Base-by-base conservation (phyloP, 352 stramenopile species). In the Phytophthora aleatoria region DNA sequence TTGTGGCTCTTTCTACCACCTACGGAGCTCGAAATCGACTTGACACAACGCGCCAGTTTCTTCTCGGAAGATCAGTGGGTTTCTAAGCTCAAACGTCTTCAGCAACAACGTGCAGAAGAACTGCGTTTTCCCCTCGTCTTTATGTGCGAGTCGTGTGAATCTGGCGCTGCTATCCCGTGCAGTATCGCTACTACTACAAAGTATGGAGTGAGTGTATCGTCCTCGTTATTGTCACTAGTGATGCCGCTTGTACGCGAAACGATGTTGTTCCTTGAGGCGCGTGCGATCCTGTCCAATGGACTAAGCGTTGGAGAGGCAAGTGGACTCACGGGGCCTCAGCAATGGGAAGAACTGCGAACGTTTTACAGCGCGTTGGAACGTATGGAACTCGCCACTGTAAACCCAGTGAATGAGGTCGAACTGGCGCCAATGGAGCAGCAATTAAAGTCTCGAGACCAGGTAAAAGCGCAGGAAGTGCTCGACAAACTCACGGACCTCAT, bases 1-100 rank as follows among this genome's bases (percentile, higher is more conserved):
- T 61, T 91, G 12, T 91, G 83, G 79, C 66, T 91, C 6, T 84
- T 91, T 33, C 52, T 90, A 13, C 78, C 83, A 1, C 83, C 83
- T 0, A 31, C 57, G 1, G 80, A 81, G 16, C 64, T 87, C 11
- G 57, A 64, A 6, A 36, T 87, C 1, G 66, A 74, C 15, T 60
- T 64, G 2, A 56, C 41, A 5, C 27, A 65, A n/a, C 48, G 51
- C 10, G 43, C 44, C 1, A 73, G 63, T 30, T 71, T 67, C 3
- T 77, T 71, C 28, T 78, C 76, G 0, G 45, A 84, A 12, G 79
- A 82, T 5, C 53, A 86, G 12, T 91, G 81, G 79, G 61, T 87
- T 28, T 43, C 28, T 0, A 67, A 74, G 1, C 71, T 91, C 38
- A 70, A 75, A 20, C 38, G 63, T 5, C 56, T 81, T 2, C 72